Percentiles rank a stretch among this genome's conserved stretches.
These are phyloP conservation scores for Copromyces sp. DNA, from an alignment of 495 filamentous ascomycete genomes.

Conservation along the genomic window DNA sequence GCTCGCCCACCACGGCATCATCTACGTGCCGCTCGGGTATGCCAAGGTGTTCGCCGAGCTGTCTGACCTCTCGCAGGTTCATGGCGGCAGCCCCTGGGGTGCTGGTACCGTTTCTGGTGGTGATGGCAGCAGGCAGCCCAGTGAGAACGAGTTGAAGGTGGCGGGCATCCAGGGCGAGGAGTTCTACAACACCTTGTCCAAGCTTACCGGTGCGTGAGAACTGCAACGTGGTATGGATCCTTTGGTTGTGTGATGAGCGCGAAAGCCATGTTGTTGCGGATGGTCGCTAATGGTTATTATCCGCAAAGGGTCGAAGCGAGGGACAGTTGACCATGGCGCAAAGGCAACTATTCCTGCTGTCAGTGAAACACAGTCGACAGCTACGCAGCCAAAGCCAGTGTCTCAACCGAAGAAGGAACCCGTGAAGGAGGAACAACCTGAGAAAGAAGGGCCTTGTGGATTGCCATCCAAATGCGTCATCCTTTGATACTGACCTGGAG, in stretches of 20 bases:
- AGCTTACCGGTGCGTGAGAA: constrained; percentile 57
- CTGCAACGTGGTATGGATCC: constrained; percentile 41
- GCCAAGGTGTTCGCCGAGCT: constrained; percentile 63
- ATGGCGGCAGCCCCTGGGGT: constrained; percentile 86
- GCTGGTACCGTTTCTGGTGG: constrained; percentile 80
- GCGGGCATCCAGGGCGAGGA: constrained; percentile 73
- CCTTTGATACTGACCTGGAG: background rate
- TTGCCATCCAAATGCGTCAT: constrained; percentile 13
- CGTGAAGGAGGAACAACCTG: background rate
- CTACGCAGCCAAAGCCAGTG: background rate
- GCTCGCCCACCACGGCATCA: constrained; percentile 84
- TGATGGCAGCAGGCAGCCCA: constrained; percentile 77
- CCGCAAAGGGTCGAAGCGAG: background rate
- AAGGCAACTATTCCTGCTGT: background rate
- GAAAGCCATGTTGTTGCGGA: background rate
- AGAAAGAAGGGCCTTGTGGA: constrained; percentile 14
- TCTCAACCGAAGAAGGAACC: background rate
- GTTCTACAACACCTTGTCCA: constrained; percentile 73
- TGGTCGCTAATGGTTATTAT: constrained; percentile 14
- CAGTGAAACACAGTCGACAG: background rate
- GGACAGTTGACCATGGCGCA: background rate
- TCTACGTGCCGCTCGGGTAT: constrained; percentile 93
- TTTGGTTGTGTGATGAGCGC: constrained; percentile 41
- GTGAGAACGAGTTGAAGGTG: constrained; percentile 59
- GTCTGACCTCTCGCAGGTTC: constrained; percentile 60